These are phyloP conservation scores for Candida freyschussii DNA, from an alignment of 1,139 yeast genomes.

Conservation along the genomic window DNA sequence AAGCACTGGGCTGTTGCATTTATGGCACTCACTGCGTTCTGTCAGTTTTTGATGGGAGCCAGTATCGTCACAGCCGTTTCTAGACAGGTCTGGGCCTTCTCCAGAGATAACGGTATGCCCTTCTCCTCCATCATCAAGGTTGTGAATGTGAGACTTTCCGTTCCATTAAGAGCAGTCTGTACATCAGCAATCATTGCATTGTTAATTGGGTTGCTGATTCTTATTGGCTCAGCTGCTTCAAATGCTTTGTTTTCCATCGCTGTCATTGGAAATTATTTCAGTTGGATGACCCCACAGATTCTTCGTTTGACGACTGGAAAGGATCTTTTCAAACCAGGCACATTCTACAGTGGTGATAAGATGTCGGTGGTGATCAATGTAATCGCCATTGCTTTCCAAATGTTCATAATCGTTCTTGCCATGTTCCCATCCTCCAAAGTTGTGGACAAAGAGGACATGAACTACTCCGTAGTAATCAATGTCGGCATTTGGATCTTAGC, in stretches of 20 bases:
- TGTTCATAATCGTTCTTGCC: slow-evolving; percentile 36
- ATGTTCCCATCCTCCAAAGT: slow-evolving; percentile 37
- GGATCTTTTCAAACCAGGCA: slow-evolving; percentile 44
- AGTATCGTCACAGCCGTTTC: slow-evolving; percentile 48
- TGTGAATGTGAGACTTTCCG: slow-evolving; percentile 47
- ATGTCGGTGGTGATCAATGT: slow-evolving; percentile 5
- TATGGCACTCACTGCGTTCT: slow-evolving; percentile 53
- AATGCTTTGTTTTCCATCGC: slow-evolving; percentile 54
- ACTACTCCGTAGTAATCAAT: slow-evolving; percentile 50
- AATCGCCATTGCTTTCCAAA: slow-evolving; percentile 6
- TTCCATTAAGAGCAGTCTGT: slow-evolving; percentile 58
- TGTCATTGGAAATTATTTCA: slow-evolving; percentile 56
- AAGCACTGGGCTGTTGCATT: slow-evolving; percentile 66
- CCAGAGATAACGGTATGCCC: slow-evolving; percentile 45
- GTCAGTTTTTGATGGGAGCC: slow-evolving; percentile 65
- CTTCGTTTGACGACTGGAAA: slow-evolving; percentile 43
- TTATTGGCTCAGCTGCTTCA: slow-evolving; percentile 58
- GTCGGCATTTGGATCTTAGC: slow-evolving; percentile 41
- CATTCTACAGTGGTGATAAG: slow-evolving; percentile 9
- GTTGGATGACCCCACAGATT: slow-evolving; percentile 57
- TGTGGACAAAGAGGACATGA: slow-evolving; percentile 40
- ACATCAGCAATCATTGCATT: slow-evolving; percentile 31
- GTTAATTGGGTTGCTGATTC: slow-evolving; percentile 51
- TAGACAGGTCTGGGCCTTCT: slow-evolving; percentile 49
- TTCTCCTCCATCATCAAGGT: slow-evolving; percentile 44